These are phyloP conservation scores for Canna indica DNA, from an alignment of 176 grass and related monocot species.

Conservation along the genomic window DNA sequence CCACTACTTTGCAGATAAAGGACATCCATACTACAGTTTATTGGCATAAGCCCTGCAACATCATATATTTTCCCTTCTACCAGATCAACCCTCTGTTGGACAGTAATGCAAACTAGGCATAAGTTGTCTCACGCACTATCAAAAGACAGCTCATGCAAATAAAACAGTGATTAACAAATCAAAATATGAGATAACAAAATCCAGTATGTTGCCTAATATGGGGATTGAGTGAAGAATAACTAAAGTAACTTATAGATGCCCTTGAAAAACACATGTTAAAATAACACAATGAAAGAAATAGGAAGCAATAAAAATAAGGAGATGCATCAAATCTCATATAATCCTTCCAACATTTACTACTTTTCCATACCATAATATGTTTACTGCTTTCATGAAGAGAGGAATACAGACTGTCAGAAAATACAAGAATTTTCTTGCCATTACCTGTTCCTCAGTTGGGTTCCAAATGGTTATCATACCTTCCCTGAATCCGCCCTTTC, in stretches of 20 bases:
- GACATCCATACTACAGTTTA: constrained; percentile 31
- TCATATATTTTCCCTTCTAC: constrained; percentile 77
- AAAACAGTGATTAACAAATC: neutral
- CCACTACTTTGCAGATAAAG: constrained; percentile 73
- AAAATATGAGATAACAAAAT: neutral
- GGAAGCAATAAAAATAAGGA: neutral
- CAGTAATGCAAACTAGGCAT: constrained; percentile 6
- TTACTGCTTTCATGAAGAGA: neutral
- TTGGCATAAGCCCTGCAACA: constrained; percentile 61
- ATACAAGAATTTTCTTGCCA: neutral
- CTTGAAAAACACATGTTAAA: too few species aligned
- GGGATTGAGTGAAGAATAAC: too few species aligned
- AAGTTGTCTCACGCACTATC: neutral
- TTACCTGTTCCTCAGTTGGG: constrained; percentile 81
- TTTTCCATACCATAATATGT: neutral
- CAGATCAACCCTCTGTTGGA: constrained; percentile 60
- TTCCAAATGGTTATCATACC: constrained; percentile 88
- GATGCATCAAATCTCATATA: neutral
- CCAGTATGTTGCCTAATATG: too few species aligned
- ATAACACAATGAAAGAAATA: too few species aligned
- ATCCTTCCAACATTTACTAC: neutral
- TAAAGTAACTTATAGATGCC: too few species aligned
- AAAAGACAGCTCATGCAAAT: neutral
- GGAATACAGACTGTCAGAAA: neutral
- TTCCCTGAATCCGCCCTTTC: constrained; percentile 36